Evolutionary conservation across 1,284 basidiomycete genomes (phyloP), one percentile per base, ranked within the genome.

Genomic region (Cystobasidium sp.): DNA sequence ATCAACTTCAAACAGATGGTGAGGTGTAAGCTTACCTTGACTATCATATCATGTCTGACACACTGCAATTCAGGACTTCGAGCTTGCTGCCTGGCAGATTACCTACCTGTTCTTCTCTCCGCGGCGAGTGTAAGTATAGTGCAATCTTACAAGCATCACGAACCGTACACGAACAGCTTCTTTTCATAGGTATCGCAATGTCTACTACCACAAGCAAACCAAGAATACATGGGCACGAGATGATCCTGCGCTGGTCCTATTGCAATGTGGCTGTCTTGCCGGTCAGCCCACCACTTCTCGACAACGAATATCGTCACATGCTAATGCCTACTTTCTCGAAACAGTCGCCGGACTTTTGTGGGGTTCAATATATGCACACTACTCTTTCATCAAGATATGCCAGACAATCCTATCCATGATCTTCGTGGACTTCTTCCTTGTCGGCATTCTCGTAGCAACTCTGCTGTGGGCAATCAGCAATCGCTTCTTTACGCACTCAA

Each of bases 221-320:
- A 97, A 97, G 86, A 97, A 97, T 82, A 92, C 91, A 6, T 97
- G 94, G 94, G 93, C 94, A 31, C 86, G 94, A 82, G 94, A 97
- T 82, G 94, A 97, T 81, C 94, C 94, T 20, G 94, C 94, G 14
- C 94, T 96, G 79, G 85, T 96, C 47, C 86, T 96, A 56, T 86
- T 97, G 63, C 89, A 96, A 68, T 87, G 88, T 43, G 90, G 87
- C 52, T 92, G 89, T 81, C 86, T 94, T 16, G 85, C 85, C 75
- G 87, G 92, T 93, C 75, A 74, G 88, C 83, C 16, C 12, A 9
- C 9, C 39, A 39, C 39, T n/a, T 43, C 16, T 39, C 49, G 70
- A 46, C 31, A 16, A 16, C 41, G 4, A 24, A 6, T 7, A 43
- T 37, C 16, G n/a, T 46, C 24, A 55, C 37, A 62, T 64, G 53